Evolutionary conservation across 306 rosid genomes (phyloP), one percentile per base, ranked within the genome.

Genomic region (Urtica urens): DNA sequence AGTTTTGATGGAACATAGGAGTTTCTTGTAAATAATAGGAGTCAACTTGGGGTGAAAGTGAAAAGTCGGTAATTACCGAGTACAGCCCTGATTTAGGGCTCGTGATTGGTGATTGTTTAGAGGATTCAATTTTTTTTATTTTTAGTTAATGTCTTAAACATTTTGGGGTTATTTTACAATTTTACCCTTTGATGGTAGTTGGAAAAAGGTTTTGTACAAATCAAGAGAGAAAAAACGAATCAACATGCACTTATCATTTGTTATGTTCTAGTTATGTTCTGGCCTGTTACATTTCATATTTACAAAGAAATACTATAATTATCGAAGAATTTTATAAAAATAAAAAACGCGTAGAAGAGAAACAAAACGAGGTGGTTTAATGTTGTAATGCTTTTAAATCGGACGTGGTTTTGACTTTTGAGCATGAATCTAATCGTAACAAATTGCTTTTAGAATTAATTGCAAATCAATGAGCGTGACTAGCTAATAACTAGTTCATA

Each of bases 101-200:
- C 39, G 57, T 28, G 56, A 47, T 56, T 40, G 37, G 19, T 7
- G 26, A 34, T 23, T 16, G 46, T 22, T 7, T 15, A 15, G 21
- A 17, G n/a, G 50, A 25, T n/a, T 20, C 24, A 25, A 31, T 19
- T 33, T 45, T 56, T 30, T 11, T 2, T 10, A 3, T 17, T 55
- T 45, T 34, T 17, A 2, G 3, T 39, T 64, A 35, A 49, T 38
- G 46, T 10, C n/a, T 23, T n/a, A n/a, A n/a, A n/a, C 19, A 38
- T 29, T 47, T 11, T 14, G 49, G 57, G 37, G 57, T 23, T 24
- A 49, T 58, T 30, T 62, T 58, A 44, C 62, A 52, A 57, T 61
- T 69, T 57, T 46, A 31, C 54, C 49, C 57, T 39, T 57, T 12
- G 15, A 17, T 28, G 38, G 51, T n/a, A n/a, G 22, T 26, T 46